Base-by-base conservation (phyloP, 2,329 filamentous ascomycete genomes). In the Curvularia spicifera region DNA sequence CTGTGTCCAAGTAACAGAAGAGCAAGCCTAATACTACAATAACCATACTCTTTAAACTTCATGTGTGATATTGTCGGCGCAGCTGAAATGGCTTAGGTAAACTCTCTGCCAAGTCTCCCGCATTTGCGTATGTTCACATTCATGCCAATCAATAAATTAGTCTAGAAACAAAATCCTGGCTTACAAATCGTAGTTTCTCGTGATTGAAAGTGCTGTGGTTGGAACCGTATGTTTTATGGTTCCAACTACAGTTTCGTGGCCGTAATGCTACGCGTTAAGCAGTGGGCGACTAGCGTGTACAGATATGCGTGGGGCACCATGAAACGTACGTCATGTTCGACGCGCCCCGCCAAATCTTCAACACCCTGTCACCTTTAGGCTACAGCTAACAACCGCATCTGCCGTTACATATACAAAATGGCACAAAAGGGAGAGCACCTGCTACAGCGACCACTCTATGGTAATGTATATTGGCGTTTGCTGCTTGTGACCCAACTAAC, bases 361-460 rank as follows among this genome's bases (percentile, higher is more conserved):
- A 31, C 24, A 45, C 22, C 18, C 48, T 42, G 13, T 29, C 24
- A 53, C 37, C 22, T 20, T 29, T 26, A 7, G 24, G 12, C 13
- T 40, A 20, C 22, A 18, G 26, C 55, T 18, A n/a, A 10, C 35
- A 31, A 43, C 37, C 43, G 24, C 40, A 20, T 26, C 39, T 13
- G 22, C 50, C 26, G 8, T 13, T 12, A 13, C 13, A 5, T 24
- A 46, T 28, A 7, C n/a, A 62, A 56, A 12, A 76, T 74, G 73
- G 67, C 70, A 44, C 70, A 72, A 45, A 73, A 72, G 44, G 64
- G 58, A 42, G 70, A 73, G 2, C 59, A 72, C 42, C 48, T 78
- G 15, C 61, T 78, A 18, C 72, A 77, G 63, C 71, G 74, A 35
- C 76, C 76, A 31, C 73, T 78, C 18, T 78, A 78, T 55, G 73